Evolutionary conservation across 257 asterid genomes (phyloP), one percentile per base, ranked within the genome.

Genomic region (Fraxinus excelsior): DNA sequence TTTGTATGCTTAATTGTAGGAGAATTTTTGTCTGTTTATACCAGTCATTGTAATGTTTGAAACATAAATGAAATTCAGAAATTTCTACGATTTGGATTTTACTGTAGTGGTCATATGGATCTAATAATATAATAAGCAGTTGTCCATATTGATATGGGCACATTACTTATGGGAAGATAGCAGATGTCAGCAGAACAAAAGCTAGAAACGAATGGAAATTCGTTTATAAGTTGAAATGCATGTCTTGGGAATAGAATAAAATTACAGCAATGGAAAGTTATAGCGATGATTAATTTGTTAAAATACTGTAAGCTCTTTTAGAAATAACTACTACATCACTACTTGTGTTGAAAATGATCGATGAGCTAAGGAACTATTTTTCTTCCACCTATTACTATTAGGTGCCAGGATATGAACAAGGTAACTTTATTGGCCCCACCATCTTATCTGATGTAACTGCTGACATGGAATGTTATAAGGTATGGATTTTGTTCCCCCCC

Each of bases 401-500:
- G 99, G 97, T 96, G 78, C 91, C 94, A 73, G 97, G 97, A 81
- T 96, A 90, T 79, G 99, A 96, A 82, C 85, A 88, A 85, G 99
- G 99, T 56, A 93, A 96, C 89, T 95, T 95, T 76, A 76, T 96
- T 72, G 99, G 99, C 75, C 99, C 99, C 71, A 96, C 99, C 79
- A 82, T 96, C 84, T 88, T 96, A 86, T 83, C 94, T 40, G 92
- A 81, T 79, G 98, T 96, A 77, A 93, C 97, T 5, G 78, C 91
- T 62, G 97, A 93, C 81, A 96, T 96, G 99, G 99, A 93, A 76
- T 96, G 99, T 78, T 96, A 93, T 75, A 89, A 84, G 99, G 98
- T 93, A 82, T 67, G 16, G 21, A 0, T 35, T 25, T 16, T 67
- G 4, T 67, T 13, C 11, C 69, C 5, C 42, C 31, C 29, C 72